Base-by-base conservation (phyloP, 163 green algal genomes). In the Scenedesmus sp. region DNA sequence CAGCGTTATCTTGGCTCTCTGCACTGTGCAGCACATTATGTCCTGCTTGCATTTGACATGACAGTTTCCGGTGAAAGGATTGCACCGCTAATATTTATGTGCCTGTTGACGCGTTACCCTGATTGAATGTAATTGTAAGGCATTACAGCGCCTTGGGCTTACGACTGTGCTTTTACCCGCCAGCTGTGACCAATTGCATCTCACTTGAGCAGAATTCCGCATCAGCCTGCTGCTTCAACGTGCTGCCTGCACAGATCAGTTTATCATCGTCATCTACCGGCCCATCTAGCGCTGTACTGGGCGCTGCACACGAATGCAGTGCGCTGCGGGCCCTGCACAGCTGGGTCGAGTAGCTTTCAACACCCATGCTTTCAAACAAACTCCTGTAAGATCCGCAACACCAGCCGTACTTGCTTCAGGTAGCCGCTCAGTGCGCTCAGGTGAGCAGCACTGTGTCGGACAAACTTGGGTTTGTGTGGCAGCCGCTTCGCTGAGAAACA, bases 251-350 rank as follows among this genome's bases (percentile, higher is more conserved):
- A 40, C 18, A 30, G 65, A 76, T 76, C 65, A 40, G 40, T 20
- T 40, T 26, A 72, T 76, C 30, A 6, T 35, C 37, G 30, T 18
- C 18, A 10, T 40, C 3, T 0, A 40, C 30, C 20, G 30, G 30
- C 65, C 30, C 30, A 40, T 76, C 30, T 37, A 76, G 30, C 30
- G 30, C 65, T 76, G 65, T 76, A 76, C 65, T 76, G 65, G 65
- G 37, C 65, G 65, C 65, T 76, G 65, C 65, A 76, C 65, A 76
- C 65, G 65, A 76, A 76, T 76, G 65, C 65, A 76, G 65, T 76
- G 65, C 65, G 65, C 65, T 76, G 65, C 65, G 30, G 65, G 65
- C 65, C 65, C 65, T 76, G 65, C 65, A 76, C 65, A 76, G 65
- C 65, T 76, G 65, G 65, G 65, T 30, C 65, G 65, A 76, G 65